A percentile compares a stretch with the other conserved stretches of the same genome.
These are phyloP conservation scores for Lactifluus hygrophoroides DNA, from an alignment of 768 basidiomycete species.

Conservation along the genomic window DNA sequence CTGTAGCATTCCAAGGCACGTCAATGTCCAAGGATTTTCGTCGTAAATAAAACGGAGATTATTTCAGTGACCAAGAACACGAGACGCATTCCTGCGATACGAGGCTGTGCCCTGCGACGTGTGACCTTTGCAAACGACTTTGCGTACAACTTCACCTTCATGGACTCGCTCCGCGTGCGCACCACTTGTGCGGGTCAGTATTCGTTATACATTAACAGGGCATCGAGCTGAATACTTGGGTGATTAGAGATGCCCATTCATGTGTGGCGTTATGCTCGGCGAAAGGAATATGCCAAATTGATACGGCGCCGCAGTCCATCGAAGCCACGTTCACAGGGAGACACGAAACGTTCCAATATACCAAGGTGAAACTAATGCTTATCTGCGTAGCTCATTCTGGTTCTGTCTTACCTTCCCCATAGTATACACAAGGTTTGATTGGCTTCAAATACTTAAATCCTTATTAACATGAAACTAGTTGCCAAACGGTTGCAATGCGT, in stretches of 20 bases:
- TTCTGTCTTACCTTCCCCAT: not conserved
- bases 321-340: constrained; percentile 53
- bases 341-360: constrained; percentile 56
- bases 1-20: constrained; percentile 7
- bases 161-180: constrained; percentile 30
- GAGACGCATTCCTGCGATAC: constrained; percentile 41
- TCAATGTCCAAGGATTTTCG: not conserved
- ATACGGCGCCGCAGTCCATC: constrained; percentile 49
- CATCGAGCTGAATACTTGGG: not conserved
- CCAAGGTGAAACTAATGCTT: constrained; percentile 37
- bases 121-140: constrained; percentile 47
- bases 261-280: constrained; percentile 37
- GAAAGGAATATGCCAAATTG: constrained; percentile 48
- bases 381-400: not conserved
- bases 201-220: not conserved
- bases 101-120: constrained; percentile 44
- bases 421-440: constrained; percentile 47
- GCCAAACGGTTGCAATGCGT: constrained; percentile 44
- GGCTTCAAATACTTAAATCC: not conserved
- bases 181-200: constrained; percentile 52
- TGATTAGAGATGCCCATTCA: constrained; percentile 40
- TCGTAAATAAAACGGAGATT: not conserved
- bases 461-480: constrained; percentile 26
- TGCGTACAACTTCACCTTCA: constrained; percentile 47
- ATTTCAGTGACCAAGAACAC: constrained; percentile 38